Conservation (phyloP, 2,329 filamentous ascomycete species). For the Knufia fluminis region DNA sequence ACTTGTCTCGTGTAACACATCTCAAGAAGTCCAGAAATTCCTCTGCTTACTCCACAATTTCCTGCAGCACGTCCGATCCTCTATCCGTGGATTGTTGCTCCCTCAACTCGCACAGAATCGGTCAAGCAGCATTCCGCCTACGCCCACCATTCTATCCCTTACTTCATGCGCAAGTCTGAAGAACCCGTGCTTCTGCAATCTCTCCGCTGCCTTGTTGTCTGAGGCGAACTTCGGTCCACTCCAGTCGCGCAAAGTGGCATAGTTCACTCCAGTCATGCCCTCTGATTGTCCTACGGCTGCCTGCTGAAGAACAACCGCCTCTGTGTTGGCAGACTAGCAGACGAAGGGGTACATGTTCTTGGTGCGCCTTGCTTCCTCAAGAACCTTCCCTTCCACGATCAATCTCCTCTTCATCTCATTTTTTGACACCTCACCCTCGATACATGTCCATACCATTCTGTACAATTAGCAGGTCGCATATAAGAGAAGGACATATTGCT, state of each 20-base stretch:
- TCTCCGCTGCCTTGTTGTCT: slow-evolving; percentile 18
- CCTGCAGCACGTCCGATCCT: slow-evolving; percentile 8
- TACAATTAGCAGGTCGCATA: neutral
- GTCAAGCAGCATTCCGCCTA: slow-evolving; percentile 22
- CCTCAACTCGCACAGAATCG: slow-evolving; percentile 21
- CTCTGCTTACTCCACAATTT: slow-evolving; percentile 7
- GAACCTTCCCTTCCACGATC: slow-evolving; percentile 14
- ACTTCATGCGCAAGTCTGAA: slow-evolving; percentile 20
- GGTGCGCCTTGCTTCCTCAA: slow-evolving; percentile 19
- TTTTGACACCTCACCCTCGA: slow-evolving; percentile 16
- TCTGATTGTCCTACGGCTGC: slow-evolving; percentile 25
- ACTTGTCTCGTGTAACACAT: slow-evolving; percentile 11
- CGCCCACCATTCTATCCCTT: slow-evolving; percentile 27
- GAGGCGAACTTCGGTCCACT: slow-evolving; percentile 12
- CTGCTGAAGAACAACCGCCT: slow-evolving; percentile 25
- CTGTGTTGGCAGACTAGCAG: slow-evolving; percentile 23
- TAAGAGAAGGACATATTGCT: slow-evolving; percentile 1
- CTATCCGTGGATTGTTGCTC: slow-evolving; percentile 9
- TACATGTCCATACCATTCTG: slow-evolving; percentile 16
- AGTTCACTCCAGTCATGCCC: slow-evolving; percentile 17
- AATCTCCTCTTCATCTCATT: slow-evolving; percentile 17
- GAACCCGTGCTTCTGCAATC: slow-evolving; percentile 8
- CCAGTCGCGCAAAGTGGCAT: slow-evolving; percentile 8
- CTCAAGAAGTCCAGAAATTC: slow-evolving; percentile 8
- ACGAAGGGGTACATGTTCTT: slow-evolving; percentile 23